phyloP scores from a whole-genome alignment of 208 protist species.

The Acanthamoeba castellanii region DNA sequence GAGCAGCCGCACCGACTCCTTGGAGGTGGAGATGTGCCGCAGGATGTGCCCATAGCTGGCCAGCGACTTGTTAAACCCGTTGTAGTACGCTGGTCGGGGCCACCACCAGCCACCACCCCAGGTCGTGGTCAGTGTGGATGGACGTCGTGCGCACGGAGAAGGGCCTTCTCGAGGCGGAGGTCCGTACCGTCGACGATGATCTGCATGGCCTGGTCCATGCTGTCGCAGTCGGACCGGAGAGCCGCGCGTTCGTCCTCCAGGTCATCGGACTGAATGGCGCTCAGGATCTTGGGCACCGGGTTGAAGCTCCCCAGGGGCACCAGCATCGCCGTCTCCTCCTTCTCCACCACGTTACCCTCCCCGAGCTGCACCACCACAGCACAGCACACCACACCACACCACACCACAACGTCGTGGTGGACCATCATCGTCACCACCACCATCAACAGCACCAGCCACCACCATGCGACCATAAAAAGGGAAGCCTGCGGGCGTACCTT shows the following conservation, averaged over 20 bases:
- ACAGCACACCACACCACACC: too few species aligned
- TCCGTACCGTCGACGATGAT: constrained; percentile 30
- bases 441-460: background rate
- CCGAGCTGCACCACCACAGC: constrained; percentile 16
- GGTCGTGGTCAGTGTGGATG: background rate
- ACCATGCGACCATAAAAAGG: background rate
- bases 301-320: constrained; percentile 48
- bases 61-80: constrained; percentile 44
- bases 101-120: background rate
- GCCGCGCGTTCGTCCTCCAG: background rate
- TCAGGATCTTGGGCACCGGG: constrained; percentile 12
- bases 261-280: background rate
- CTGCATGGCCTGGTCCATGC: constrained; percentile 41
- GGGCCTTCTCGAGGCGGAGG: too few species aligned
- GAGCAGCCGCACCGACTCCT: background rate
- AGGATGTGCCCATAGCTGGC: constrained; percentile 27
- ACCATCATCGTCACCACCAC: too few species aligned
- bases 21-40: constrained; percentile 29
- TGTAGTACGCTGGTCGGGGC: background rate
- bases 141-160: too few species aligned
- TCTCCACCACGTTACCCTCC: background rate
- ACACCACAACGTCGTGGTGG: too few species aligned
- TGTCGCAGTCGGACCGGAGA: background rate
- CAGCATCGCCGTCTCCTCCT: background rate
- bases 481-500: constrained; percentile 51